Evolutionary conservation across 305 asterid species (phyloP).

Genomic region (Fraxinus ornus): DNA sequence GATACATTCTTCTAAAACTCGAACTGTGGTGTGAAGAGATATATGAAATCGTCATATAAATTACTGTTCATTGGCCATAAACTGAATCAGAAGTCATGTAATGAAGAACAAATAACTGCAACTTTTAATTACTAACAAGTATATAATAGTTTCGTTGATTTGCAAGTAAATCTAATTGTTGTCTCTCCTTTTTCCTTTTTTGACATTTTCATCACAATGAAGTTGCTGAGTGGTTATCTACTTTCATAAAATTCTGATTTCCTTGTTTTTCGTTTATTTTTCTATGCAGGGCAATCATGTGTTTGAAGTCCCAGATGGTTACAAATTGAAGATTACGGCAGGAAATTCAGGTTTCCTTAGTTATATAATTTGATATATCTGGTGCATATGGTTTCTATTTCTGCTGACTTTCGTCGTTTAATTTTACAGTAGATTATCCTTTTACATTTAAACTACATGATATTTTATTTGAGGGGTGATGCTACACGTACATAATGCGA

Average conservation of each 20-base stretch:
- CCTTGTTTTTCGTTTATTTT: slow-evolving; percentile 15
- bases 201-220: slow-evolving; percentile 2
- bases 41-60: neutral
- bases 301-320: slow-evolving; percentile 92
- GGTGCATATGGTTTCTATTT: slow-evolving; percentile 10
- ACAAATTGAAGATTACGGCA: slow-evolving; percentile 66
- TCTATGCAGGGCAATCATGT: slow-evolving; percentile 74
- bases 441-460: neutral
- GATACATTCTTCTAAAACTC: neutral
- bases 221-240: neutral
- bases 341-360: slow-evolving; percentile 68
- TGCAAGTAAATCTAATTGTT: neutral
- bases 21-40: neutral
- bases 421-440: neutral
- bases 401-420: neutral
- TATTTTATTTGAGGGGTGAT: neutral
- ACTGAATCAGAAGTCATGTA: slow-evolving; percentile 2
- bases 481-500: too few relatives aligned
- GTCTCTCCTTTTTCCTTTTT: neutral
- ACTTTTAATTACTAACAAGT: neutral
- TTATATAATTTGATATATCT: slow-evolving; percentile 14
- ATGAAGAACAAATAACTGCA: slow-evolving; percentile 3
- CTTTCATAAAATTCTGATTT: slow-evolving; percentile 21
- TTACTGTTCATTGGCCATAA: neutral
- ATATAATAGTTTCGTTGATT: neutral